Evolutionary conservation across 2,329 filamentous ascomycete species (phyloP), one percentile per base, ranked within the genome.

Genomic region (Pseudogymnoascus sp.): DNA sequence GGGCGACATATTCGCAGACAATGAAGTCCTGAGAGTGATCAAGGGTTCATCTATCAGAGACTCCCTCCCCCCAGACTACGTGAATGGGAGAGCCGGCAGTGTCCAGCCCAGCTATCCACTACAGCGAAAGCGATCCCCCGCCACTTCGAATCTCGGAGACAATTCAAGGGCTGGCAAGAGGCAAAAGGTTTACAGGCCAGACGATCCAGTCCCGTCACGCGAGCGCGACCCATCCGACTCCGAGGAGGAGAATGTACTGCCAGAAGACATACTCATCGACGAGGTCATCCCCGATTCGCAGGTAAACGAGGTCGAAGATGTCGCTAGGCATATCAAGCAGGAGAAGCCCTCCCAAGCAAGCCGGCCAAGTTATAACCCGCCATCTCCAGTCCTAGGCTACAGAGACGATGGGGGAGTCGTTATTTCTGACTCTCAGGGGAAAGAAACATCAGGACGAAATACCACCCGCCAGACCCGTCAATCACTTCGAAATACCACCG

Each of bases 1-100:
- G 12, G 43, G 61, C 18, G 61, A 62, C 45, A 52, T 62, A 25
- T 62, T 62, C n/a, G 45, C 41, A 5, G 61, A 62, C 18, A 62
- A 62, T 60, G 61, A 62, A 23, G 41, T 59, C 43, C n/a, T 62
- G 28, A 33, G 61, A 7, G 43, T 62, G 18, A 37, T 62, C 21
- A 62, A 62, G 33, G 61, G 61, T 21, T 7, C 61, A 25, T 35
- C 61, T 37, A 62, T 62, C 21, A 49, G 61, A 40, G 61, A 59
- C 33, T 62, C 49, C n/a, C 11, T 62, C 2, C 43, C 41, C 3
- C 61, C 61, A 60, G 31, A 62, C 23, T 55, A 59, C 12, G 45
- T 60, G 18, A 41, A 60, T 11, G 31, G 49, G 4, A 62, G 61
- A 38, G 43, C 31, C 14, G 43, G 8, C 33, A 59, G 21, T 38